A percentile compares a stretch with the other conserved stretches of the same genome.
These are phyloP conservation scores for Metarhizium robertsii DNA, from an alignment of 2,329 filamentous ascomycete genomes.

Conservation along the genomic window DNA sequence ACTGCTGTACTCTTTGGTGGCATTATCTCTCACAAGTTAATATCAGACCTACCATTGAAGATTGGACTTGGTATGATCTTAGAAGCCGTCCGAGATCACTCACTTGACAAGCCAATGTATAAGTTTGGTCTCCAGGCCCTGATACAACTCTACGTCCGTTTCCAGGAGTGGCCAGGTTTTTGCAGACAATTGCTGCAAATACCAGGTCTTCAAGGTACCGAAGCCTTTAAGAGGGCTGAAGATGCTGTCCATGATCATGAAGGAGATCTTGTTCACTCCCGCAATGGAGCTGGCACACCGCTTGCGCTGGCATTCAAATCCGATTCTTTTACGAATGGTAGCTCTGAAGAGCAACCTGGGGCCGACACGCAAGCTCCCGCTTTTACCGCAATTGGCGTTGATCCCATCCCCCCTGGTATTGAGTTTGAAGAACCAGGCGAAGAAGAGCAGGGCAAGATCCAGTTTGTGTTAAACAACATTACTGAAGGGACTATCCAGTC, in stretches of 20 bases:
- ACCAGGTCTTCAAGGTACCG: conserved; percentile 71
- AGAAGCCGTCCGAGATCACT: conserved; percentile 84
- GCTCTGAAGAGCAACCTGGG: conserved; percentile 49
- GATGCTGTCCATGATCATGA: conserved; percentile 65
- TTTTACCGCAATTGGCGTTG: conserved; percentile 71
- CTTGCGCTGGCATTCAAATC: conserved; percentile 27
- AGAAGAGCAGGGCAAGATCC: conserved; percentile 82
- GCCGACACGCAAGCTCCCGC: conserved; percentile 56
- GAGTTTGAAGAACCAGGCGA: conserved; percentile 75
- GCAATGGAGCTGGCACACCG: conserved; percentile 38
- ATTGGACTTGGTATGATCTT: conserved; percentile 96
- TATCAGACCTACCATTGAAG: conserved; percentile 82
- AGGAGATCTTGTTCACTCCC: conserved; percentile 47
- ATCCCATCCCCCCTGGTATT: conserved; percentile 53
- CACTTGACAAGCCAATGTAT: conserved; percentile 84
- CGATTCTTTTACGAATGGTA: conserved; percentile 60
- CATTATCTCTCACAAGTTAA: conserved; percentile 87
- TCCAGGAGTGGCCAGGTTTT: conserved; percentile 92
- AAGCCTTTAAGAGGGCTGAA: conserved; percentile 74
- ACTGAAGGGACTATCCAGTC: conserved; percentile 79
- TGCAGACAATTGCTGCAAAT: conserved; percentile 79
- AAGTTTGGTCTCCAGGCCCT: conserved; percentile 95
- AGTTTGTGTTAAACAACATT: conserved; percentile 95
- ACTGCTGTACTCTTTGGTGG: conserved; percentile 95
- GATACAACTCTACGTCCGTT: conserved; percentile 73